Conservation (phyloP, 495 filamentous ascomycete genomes). For the Penicillium dipodomyicola region DNA sequence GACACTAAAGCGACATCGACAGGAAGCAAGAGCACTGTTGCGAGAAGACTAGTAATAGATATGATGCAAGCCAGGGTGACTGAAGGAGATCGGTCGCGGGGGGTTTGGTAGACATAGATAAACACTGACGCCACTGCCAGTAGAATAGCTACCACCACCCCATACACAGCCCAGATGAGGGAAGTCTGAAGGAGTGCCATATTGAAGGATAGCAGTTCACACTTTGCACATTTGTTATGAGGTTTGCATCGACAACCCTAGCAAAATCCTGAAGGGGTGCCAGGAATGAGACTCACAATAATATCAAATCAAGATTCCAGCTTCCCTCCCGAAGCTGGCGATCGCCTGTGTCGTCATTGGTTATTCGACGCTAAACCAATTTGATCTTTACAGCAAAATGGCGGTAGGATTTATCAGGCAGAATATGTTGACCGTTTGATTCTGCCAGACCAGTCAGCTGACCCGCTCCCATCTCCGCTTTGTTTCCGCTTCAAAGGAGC, state of each 20-base stretch:
- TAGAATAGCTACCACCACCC: conserved; percentile 68
- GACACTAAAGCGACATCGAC: conserved; percentile 95
- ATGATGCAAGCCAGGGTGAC: conserved; percentile 82
- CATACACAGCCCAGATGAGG: conserved; percentile 91
- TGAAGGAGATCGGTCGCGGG: conserved; percentile 75
- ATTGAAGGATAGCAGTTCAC: conserved; percentile 12
- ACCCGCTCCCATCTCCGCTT: not conserved
- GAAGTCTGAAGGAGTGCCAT: conserved; percentile 78
- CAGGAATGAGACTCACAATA: not conserved
- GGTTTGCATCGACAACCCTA: not conserved
- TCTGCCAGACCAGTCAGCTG: conserved; percentile 6
- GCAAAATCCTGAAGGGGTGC: not conserved
- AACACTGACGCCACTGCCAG: conserved; percentile 73
- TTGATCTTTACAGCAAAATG: not conserved
- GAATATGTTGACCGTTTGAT: not conserved
- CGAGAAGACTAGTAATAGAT: conserved; percentile 80
- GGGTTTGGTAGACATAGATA: conserved; percentile 82
- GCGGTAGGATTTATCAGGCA: not conserved
- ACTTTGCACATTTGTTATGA: not conserved
- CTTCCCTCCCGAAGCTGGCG: not conserved
- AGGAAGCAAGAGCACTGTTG: conserved; percentile 86
- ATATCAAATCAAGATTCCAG: not conserved
- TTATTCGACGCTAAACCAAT: not conserved
- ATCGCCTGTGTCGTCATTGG: conserved; percentile 13
- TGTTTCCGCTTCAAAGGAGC: conserved; percentile 9